phyloP scores from a whole-genome alignment of 768 basidiomycete species.

The Calvatia gigantea region DNA sequence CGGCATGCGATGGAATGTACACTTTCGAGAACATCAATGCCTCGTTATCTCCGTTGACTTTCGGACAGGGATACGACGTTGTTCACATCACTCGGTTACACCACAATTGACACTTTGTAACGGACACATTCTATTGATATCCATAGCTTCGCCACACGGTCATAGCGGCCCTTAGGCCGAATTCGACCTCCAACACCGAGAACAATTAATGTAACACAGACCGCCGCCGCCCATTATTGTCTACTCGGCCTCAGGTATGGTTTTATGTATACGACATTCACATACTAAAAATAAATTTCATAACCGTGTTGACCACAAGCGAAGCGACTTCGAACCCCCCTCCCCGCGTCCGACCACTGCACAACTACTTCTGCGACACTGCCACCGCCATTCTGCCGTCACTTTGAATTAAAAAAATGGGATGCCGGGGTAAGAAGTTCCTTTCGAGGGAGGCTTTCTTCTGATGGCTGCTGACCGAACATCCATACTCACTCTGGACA shows the following conservation, averaged over 20 bases:
- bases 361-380: not conserved
- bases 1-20: not conserved
- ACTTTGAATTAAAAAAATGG: not conserved
- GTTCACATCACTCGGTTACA: not conserved
- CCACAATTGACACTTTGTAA: not conserved
- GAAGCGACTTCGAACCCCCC: not conserved
- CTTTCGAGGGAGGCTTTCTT: constrained; percentile 1
- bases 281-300: not conserved
- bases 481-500: not conserved
- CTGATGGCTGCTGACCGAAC: not conserved
- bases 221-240: too few species aligned
- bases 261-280: not conserved
- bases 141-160: not conserved
- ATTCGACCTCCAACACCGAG: not conserved
- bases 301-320: not conserved
- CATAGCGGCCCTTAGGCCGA: not conserved
- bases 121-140: not conserved
- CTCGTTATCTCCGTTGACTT: not conserved
- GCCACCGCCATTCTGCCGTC: constrained; percentile 6
- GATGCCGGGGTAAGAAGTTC: not conserved
- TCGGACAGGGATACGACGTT: not conserved
- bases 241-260: not conserved
- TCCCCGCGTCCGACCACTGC: not conserved
- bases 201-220: not conserved
- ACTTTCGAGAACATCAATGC: not conserved